phyloP scores from a whole-genome alignment of 371 early-diverging fungal genomes.

The Zychaea mexicana region DNA sequence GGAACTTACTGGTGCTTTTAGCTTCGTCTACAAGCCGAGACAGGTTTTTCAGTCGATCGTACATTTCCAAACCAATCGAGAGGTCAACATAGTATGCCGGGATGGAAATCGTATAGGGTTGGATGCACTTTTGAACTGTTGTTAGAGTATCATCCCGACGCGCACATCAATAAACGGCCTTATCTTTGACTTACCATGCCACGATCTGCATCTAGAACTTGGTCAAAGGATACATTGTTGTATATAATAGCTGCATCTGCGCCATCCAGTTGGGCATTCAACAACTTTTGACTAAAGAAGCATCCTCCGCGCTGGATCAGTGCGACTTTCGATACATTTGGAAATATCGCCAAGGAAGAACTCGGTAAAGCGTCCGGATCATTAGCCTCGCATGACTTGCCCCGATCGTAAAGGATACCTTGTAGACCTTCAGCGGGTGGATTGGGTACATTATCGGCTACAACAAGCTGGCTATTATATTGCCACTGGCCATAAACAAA shows the following conservation, averaged over 20 bases:
- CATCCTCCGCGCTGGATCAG: conserved; percentile 30
- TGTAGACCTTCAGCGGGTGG: conserved; percentile 21
- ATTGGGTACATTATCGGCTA: conserved; percentile 11
- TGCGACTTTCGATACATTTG: conserved; percentile 25
- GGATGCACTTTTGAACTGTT: conserved; percentile 12
- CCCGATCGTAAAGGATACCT: conserved; percentile 28
- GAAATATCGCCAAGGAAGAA: not conserved
- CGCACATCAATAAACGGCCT: too few relatives aligned
- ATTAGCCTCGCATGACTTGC: conserved; percentile 13
- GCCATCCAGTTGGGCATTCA: conserved; percentile 29
- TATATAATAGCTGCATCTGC: conserved; percentile 35
- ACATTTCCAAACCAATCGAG: conserved; percentile 20
- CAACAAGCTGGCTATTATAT: conserved; percentile 8
- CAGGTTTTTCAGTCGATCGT: conserved; percentile 18
- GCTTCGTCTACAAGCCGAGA: not conserved
- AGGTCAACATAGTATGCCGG: conserved; percentile 30
- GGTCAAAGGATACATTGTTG: conserved; percentile 24
- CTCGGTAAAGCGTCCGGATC: conserved; percentile 10
- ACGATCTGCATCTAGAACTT: conserved; percentile 8
- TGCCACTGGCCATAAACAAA: conserved; percentile 22
- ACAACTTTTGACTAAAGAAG: conserved; percentile 27
- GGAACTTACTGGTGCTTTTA: not conserved
- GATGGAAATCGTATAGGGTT: conserved; percentile 25
- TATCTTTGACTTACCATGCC: conserved; percentile 16
- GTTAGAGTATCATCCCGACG: too few relatives aligned